Conservation (phyloP, 164 flowering plant genomes). For the Berberis vulgaris region DNA sequence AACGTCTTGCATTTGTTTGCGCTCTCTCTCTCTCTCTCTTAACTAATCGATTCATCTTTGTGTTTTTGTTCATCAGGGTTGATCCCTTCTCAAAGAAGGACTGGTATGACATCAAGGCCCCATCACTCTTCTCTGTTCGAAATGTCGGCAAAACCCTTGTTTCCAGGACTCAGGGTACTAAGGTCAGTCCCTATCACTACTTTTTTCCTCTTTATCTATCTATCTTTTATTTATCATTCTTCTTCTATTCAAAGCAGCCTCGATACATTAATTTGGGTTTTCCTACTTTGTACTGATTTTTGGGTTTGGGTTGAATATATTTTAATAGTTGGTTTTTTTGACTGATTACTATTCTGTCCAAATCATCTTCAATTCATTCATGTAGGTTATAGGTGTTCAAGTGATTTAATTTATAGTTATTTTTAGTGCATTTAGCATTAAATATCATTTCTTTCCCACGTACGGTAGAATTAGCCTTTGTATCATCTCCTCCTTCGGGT, state of each 20-base stretch:
- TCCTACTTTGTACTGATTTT: neutral
- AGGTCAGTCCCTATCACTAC: conserved; percentile 8
- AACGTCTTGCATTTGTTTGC: neutral
- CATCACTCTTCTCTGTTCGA: conserved; percentile 12
- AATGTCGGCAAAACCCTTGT: conserved; percentile 27
- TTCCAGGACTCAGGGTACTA: conserved; percentile 27
- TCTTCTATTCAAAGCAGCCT: no score
- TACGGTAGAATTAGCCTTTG: no score
- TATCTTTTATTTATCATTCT: no score
- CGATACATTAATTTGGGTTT: neutral
- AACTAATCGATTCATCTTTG: neutral
- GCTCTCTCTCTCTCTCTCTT: neutral
- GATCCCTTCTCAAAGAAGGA: conserved; percentile 30
- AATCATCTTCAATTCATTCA: no score
- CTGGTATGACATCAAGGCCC: conserved; percentile 31
- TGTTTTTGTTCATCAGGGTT: conserved; percentile 6
- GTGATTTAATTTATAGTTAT: no score
- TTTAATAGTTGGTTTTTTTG: no score
- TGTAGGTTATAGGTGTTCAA: no score
- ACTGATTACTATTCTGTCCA: no score
- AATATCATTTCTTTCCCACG: no score
- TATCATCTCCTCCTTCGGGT: no score
- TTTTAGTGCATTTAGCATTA: no score
- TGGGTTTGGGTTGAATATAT: neutral
- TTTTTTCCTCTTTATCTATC: neutral